A percentile compares a stretch with the other conserved stretches of the same genome.
Conservation (phyloP, 2,329 filamentous ascomycete species). For the Penicillium olsonii region DNA sequence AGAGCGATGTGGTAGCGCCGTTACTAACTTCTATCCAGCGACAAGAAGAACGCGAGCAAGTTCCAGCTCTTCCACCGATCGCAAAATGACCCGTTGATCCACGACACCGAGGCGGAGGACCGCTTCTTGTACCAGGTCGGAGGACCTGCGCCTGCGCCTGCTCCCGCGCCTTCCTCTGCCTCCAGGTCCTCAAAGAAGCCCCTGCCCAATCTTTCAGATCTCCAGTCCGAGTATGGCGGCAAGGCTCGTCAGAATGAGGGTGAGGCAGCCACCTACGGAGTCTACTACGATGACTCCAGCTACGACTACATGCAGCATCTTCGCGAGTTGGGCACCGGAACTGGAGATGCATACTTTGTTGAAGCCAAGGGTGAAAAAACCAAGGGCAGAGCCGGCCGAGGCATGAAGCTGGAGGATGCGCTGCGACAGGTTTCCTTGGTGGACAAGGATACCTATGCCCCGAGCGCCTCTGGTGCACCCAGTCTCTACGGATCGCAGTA, state of each 20-base stretch:
- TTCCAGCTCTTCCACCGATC: slow-evolving; percentile 94
- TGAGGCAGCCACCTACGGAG: slow-evolving; percentile 88
- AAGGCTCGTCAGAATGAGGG: slow-evolving; percentile 80
- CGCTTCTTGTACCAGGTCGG: slow-evolving; percentile 80
- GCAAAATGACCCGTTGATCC: slow-evolving; percentile 95
- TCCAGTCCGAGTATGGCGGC: slow-evolving; percentile 72
- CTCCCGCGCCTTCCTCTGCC: slow-evolving; percentile 25
- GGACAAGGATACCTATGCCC: slow-evolving; percentile 28
- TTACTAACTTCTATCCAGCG: slow-evolving; percentile 48
- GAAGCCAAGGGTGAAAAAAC: slow-evolving; percentile 65
- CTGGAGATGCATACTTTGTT: slow-evolving; percentile 77
- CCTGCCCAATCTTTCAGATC: slow-evolving; percentile 66
- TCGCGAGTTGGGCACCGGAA: slow-evolving; percentile 74
- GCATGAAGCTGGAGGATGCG: slow-evolving; percentile 83
- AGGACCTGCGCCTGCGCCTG: slow-evolving; percentile 37
- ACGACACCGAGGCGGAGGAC: slow-evolving; percentile 83
- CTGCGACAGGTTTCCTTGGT: slow-evolving; percentile 60
- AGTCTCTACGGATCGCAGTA: slow-evolving; percentile 49
- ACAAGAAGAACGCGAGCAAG: slow-evolving; percentile 91
- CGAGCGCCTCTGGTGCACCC: slow-evolving; percentile 24
- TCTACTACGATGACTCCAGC: slow-evolving; percentile 91
- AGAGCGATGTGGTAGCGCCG: background rate
- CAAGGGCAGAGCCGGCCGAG: slow-evolving; percentile 65
- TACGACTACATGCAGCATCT: slow-evolving; percentile 99
- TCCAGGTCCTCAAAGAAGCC: slow-evolving; percentile 46